A percentile compares a stretch with the other conserved stretches of the same genome.
Evolutionary conservation across 2,329 filamentous ascomycete genomes (phyloP).

Genomic region (Fusarium ambrosium): DNA sequence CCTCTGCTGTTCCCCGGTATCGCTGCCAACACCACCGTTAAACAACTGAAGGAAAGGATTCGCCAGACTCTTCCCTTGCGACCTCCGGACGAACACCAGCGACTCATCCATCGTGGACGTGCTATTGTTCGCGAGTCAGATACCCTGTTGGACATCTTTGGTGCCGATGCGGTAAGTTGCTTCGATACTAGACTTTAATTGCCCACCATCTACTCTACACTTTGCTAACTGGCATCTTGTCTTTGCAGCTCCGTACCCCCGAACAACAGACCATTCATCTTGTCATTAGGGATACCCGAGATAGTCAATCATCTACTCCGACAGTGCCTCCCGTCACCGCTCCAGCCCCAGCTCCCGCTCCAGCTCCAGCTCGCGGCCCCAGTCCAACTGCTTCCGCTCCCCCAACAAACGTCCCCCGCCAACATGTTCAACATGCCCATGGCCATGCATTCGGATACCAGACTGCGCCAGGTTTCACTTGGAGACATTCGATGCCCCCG

Average conservation of each 20-base stretch:
- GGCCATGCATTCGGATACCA: conserved; percentile 47
- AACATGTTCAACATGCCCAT: conserved; percentile 34
- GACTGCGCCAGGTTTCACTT: conserved; percentile 45
- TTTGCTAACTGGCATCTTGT: conserved; percentile 38
- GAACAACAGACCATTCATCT: conserved; percentile 68
- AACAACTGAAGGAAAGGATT: conserved; percentile 70
- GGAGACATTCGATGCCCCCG: conserved; percentile 49
- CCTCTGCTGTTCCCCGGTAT: conserved; percentile 65
- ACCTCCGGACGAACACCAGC: conserved; percentile 67
- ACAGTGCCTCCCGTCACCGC: conserved; percentile 31
- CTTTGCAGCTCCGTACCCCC: conserved; percentile 56
- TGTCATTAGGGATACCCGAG: conserved; percentile 60
- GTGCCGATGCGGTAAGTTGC: conserved; percentile 62
- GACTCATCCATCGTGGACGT: conserved; percentile 72
- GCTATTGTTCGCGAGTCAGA: conserved; percentile 67
- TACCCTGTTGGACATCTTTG: conserved; percentile 70
- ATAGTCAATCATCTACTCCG: conserved; percentile 48
- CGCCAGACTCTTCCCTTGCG: conserved; percentile 63
- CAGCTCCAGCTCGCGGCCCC: conserved; percentile 41
- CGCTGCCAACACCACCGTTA: conserved; percentile 65
- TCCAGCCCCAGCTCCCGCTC: conserved; percentile 14
- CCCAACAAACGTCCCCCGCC: conserved; percentile 41
- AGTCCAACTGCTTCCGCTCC: conserved; percentile 46
- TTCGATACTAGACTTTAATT: conserved; percentile 10
- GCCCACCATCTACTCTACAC: conserved; percentile 9